phyloP scores from a whole-genome alignment of 1,284 basidiomycete genomes.

The Taiwanofungus camphoratus region DNA sequence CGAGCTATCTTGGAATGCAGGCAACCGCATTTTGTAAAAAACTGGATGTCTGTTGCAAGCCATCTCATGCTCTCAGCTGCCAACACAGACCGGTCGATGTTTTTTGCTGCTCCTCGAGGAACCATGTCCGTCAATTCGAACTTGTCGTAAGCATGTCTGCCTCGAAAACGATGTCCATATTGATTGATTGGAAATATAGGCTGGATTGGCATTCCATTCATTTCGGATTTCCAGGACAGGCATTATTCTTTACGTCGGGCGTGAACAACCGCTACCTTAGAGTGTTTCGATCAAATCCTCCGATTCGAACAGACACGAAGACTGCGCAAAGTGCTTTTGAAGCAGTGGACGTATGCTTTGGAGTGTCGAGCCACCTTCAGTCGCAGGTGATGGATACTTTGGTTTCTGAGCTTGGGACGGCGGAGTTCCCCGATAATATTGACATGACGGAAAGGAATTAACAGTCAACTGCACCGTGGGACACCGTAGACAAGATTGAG shows the following conservation, averaged over 20 bases:
- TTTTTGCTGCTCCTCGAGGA: conserved; percentile 17
- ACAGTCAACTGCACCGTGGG: too few relatives aligned
- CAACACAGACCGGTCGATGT: conserved; percentile 20
- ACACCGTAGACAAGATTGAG: too few relatives aligned
- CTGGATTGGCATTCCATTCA: conserved; percentile 27
- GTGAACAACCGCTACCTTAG: conserved; percentile 24
- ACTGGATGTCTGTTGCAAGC: conserved; percentile 26
- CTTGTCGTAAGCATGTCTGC: conserved; percentile 19
- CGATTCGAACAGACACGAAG: too few relatives aligned
- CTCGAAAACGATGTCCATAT: neutral
- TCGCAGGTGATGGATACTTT: neutral
- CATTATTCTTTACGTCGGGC: conserved; percentile 22
- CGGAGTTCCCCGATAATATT: conserved; percentile 7
- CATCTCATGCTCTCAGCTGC: conserved; percentile 22
- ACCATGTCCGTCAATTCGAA: conserved; percentile 28
- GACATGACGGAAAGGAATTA: neutral
- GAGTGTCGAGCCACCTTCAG: neutral
- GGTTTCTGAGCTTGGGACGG: neutral
- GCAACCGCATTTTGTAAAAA: conserved; percentile 17
- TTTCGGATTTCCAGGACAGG: conserved; percentile 25
- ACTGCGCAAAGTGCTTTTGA: neutral
- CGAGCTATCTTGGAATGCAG: conserved; percentile 19
- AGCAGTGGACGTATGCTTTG: conserved; percentile 9
- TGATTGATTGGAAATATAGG: conserved; percentile 5
- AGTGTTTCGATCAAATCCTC: conserved; percentile 26